Base-by-base conservation (phyloP, 257 asterid genomes). In the Lithospermum erythrorhizon region DNA sequence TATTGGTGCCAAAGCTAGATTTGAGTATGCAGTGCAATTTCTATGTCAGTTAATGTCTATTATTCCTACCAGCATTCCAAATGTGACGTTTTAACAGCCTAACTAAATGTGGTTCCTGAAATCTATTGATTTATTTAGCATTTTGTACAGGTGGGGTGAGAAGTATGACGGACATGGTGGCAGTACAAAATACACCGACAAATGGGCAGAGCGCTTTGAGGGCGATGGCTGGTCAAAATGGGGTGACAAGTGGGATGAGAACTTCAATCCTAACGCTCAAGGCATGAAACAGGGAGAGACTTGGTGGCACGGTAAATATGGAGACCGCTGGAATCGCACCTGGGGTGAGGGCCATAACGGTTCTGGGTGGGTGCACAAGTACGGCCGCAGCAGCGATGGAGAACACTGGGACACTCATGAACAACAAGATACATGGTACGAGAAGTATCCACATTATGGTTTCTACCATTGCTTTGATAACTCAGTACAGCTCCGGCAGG, bases 171-270 rank as follows among this genome's bases (percentile, higher is more conserved):
- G 97, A 6, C 79, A 78, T 64, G 98, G 98, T 0, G 95, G 97
- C 17, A 84, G 95, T 69, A 70, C 64, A 6, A 93, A 93, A 66
- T 93, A 93, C 87, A 84, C 98, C 0, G 97, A 93, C 78, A 93
- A 93, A 70, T 91, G 98, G 97, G 97, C 98, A 0, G 98, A 91
- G 87, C 80, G 95, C 5, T 86, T 69, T 24, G 90, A 86, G 66
- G 95, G 87, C 0, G 95, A 83, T 27, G 95, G 95, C 9, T 91
- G 98, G 98, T 61, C 87, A 1, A 91, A 86, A 73, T 91, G 98
- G 98, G 98, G 98, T 4, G 98, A 91, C 51, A 91, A 91, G 69
- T 91, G 98, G 98, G 98, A 89, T 13, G 98, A 88, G 75, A 57
- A 81, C 68, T 88, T 86, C 35, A 85, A 84, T 53, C 62, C 24